Conservation (phyloP, 1,284 basidiomycete species). For the Cutaneotrichosporon arboriforme region DNA sequence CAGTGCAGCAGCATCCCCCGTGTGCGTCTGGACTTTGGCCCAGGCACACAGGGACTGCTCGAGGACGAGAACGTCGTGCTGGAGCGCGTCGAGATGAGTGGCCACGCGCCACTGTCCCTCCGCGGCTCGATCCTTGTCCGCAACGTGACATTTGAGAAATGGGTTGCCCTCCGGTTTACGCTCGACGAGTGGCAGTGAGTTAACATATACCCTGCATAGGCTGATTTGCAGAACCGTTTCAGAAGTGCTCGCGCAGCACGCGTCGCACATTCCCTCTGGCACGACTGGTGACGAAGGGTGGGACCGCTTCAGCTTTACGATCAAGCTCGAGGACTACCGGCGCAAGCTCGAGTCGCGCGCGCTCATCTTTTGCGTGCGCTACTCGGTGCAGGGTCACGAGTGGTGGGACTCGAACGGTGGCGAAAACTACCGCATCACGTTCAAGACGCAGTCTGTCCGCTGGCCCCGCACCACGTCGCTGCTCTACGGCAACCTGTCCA, state of each 20-base stretch:
- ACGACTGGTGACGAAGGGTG: slow-evolving; percentile 48
- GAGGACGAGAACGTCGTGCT: slow-evolving; percentile 41
- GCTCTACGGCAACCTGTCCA: background rate
- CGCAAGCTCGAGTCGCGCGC: slow-evolving; percentile 60
- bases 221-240: slow-evolving; percentile 47
- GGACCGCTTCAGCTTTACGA: slow-evolving; percentile 52
- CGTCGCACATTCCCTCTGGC: slow-evolving; percentile 44
- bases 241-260: slow-evolving; percentile 50
- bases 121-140: slow-evolving; percentile 52
- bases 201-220: background rate
- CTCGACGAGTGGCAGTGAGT: slow-evolving; percentile 55
- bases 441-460: slow-evolving; percentile 40
- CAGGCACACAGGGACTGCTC: slow-evolving; percentile 34
- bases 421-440: slow-evolving; percentile 50
- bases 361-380: slow-evolving; percentile 63
- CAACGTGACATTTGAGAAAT: slow-evolving; percentile 55
- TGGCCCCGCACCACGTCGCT: background rate
- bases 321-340: slow-evolving; percentile 70
- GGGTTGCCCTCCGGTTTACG: slow-evolving; percentile 54
- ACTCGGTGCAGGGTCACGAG: slow-evolving; percentile 49
- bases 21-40: slow-evolving; percentile 44
- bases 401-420: slow-evolving; percentile 53
- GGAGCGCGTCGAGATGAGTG: slow-evolving; percentile 41
- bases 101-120: slow-evolving; percentile 31
- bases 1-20: slow-evolving; percentile 38